Base-by-base conservation (phyloP, 73 alveolate species). In the Paramecium sexaurelia region DNA sequence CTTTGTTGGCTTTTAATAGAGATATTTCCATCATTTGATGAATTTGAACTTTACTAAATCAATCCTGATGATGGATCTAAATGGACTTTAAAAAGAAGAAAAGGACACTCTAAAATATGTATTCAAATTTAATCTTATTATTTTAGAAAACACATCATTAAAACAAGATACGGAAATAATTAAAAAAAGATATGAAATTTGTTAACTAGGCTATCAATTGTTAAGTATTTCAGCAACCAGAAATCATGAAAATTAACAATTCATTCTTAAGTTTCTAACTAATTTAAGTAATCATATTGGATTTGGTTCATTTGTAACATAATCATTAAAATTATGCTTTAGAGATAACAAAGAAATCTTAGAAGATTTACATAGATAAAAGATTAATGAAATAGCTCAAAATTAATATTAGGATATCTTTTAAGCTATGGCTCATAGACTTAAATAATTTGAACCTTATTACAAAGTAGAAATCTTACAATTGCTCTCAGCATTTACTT, bases 1-100 rank as follows among this genome's bases (percentile, higher is more conserved):
- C 51, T 88, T 11, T 88, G 94, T 47, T 88, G 94, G 94, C 41
- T 88, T 6, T 24, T 88, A n/a, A 27, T 71, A 37, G 55, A 88
- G 24, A 82, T 69, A 27, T 88, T 88, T 13, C 94, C 94, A 3
- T 69, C 43, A 2, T 10, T 35, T 1, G 91, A 88, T 68, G 94
- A 88, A 51, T 88, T 88, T 88, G 82, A 69, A 55, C 32, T 36
- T 10, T 41, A 68, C 15, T 15, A 68, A 32, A 55, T 88, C 7
- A 68, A 66, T 55, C 90, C 94, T 8, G 94, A 71, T 39, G 94
- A 88, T 10, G 89, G 75, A 26, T 32, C 61, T 7, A 43, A 22
- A 29, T 40, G 90, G 43, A 43, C 55, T 24, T 17, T 39, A 26
- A 78, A 45, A 43, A 78, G 71, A 43, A 43, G 27, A 45, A 45